Evolutionary conservation across 805 yeast species (phyloP), one percentile per base, ranked within the genome.

Genomic region (Tetrapisispora phaffii): DNA sequence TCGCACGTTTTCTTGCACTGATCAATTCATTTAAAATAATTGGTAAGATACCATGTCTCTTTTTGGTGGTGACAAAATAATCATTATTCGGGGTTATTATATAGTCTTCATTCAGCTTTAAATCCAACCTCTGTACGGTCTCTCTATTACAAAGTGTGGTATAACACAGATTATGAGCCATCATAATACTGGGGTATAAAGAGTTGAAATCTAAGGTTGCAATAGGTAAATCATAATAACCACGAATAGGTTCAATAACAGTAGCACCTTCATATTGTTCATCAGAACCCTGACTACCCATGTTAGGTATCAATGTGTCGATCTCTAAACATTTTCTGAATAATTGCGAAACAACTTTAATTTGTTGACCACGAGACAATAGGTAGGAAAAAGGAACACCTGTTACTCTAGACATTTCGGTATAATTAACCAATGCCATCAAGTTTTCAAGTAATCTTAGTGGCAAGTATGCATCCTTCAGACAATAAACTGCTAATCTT

Each of bases 331-430:
- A 95, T 65, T 93, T 94, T 54, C 99, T 74, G 67, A 86, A 93
- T 41, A 93, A 71, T 67, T 93, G 99, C 0, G 97, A 89, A 41
- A 93, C 80, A 58, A 93, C 99, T 64, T 93, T 93, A 63, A 93
- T 90, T 66, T 94, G 98, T 69, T 93, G 99, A 34, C 99, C 99
- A 60, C 99, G 76, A 15, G 94, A 63, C 37, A 93, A 68, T 49
- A 93, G 72, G 59, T 80, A 90, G 1, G 96, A 83, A 57, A 93
- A 87, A 0, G 99, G 98, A 10, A 93, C 97, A 52, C 99, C 99
- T 0, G 98, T 93, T 23, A 93, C 99, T 70, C 99, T 82, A 1
- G 98, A 97, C 99, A 93, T 93, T 67, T 93, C 99, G 0, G 97
- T 90, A 66, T 93, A 93, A 59, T 93, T 93, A 49, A 94, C 95